Percentiles rank a stretch among this genome's conserved stretches.
phyloP scores from a whole-genome alignment of 2,329 filamentous ascomycete genomes.

The Aspergillus sp. region DNA sequence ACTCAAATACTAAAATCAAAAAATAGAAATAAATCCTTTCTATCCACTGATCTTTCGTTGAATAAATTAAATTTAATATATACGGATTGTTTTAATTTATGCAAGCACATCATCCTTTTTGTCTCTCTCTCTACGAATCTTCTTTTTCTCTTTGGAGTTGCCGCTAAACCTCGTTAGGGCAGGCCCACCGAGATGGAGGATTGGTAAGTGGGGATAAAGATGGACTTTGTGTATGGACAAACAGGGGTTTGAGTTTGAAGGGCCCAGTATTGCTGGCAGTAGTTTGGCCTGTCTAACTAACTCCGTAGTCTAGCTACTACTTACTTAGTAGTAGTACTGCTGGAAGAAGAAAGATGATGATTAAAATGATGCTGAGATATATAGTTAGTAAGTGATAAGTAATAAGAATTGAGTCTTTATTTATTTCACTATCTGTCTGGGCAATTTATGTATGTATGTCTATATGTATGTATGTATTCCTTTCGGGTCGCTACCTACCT shows the following conservation, averaged over 20 bases:
- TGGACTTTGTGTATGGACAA: not conserved
- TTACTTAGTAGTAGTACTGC: not conserved
- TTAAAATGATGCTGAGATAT: not conserved
- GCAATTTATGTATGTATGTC: too few relatives aligned
- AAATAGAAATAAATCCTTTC: not conserved
- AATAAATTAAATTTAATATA: not conserved
- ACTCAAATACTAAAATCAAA: not conserved
- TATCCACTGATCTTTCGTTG: not conserved
- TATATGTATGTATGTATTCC: not conserved
- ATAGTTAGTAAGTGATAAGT: not conserved
- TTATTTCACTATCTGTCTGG: too few relatives aligned
- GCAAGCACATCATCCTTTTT: not conserved
- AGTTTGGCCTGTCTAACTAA: too few relatives aligned
- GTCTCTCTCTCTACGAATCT: too few relatives aligned
- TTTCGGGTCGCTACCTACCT: not conserved
- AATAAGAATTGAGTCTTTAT: not conserved
- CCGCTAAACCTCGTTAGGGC: not conserved
- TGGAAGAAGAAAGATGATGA: not conserved
- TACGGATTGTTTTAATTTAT: not conserved
- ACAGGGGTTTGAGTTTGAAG: slow-evolving; percentile 22
- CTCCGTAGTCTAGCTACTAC: not conserved
- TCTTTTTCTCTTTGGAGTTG: not conserved
- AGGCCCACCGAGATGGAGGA: not conserved
- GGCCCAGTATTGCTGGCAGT: slow-evolving; percentile 7
- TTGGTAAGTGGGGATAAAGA: not conserved